These are phyloP conservation scores for Arthrobotrys pseudoclavata DNA, from an alignment of 2,329 filamentous ascomycete genomes.

Conservation along the genomic window DNA sequence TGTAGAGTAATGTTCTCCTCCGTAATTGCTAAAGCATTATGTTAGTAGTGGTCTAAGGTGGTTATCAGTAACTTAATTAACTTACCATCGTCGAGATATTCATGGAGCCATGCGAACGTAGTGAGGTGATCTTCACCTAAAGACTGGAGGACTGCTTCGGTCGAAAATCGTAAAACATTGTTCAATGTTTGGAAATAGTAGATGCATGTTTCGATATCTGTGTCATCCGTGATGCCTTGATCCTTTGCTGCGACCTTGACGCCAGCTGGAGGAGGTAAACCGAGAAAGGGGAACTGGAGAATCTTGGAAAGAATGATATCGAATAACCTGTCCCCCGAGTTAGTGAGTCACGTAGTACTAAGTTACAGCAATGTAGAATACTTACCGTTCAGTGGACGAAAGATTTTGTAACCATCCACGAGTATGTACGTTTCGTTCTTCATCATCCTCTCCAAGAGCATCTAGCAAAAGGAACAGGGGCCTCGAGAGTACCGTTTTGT, in stretches of 20 bases:
- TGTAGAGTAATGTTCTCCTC: slow-evolving; percentile 75
- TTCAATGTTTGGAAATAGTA: slow-evolving; percentile 83
- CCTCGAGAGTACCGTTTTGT: slow-evolving; percentile 80
- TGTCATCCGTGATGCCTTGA: slow-evolving; percentile 69
- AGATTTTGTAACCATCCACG: slow-evolving; percentile 82
- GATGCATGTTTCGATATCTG: slow-evolving; percentile 81
- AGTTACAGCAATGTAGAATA: slow-evolving; percentile 56
- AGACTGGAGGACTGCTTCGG: slow-evolving; percentile 41
- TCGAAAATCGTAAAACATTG: slow-evolving; percentile 75
- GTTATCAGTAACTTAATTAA: not conserved
- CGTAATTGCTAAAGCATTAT: slow-evolving; percentile 33
- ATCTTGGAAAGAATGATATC: slow-evolving; percentile 74
- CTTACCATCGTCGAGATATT: slow-evolving; percentile 61
- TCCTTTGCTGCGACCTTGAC: slow-evolving; percentile 62
- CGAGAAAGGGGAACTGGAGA: slow-evolving; percentile 71
- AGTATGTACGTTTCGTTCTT: slow-evolving; percentile 81
- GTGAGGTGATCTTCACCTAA: slow-evolving; percentile 35
- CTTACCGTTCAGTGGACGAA: slow-evolving; percentile 68
- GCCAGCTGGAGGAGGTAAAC: slow-evolving; percentile 62
- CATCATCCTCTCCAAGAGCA: slow-evolving; percentile 78
- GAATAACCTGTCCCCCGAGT: slow-evolving; percentile 68
- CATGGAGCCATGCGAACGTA: slow-evolving; percentile 42
- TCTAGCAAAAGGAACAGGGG: slow-evolving; percentile 87
- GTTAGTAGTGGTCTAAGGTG: slow-evolving; percentile 60
- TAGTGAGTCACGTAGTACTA: not conserved